These are phyloP conservation scores for Butyriboletus appendiculatus DNA, from an alignment of 1,284 basidiomycete genomes.

Conservation along the genomic window DNA sequence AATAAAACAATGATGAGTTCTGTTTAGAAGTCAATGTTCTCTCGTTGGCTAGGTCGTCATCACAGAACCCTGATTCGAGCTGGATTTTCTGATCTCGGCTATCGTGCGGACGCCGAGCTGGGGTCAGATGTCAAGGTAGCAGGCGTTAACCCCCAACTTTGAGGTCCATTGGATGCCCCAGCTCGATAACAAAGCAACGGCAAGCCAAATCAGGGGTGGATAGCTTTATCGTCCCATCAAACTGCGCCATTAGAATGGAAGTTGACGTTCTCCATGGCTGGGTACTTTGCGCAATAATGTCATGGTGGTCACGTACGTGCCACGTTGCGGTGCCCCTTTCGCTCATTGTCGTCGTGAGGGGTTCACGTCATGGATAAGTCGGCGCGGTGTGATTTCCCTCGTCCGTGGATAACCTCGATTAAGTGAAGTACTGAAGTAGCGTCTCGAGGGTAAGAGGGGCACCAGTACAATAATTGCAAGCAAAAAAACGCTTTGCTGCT, in stretches of 20 bases:
- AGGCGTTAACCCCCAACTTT: too few relatives aligned
- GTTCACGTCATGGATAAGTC: conserved; percentile 31
- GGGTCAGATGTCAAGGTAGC: too few relatives aligned
- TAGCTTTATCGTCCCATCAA: conserved; percentile 6
- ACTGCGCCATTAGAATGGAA: conserved; percentile 20
- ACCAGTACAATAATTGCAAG: neutral
- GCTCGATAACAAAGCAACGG: neutral
- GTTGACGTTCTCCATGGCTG: neutral
- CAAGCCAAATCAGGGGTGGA: conserved; percentile 8
- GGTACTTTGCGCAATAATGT: neutral
- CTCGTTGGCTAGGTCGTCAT: too few relatives aligned
- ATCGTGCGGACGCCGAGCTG: too few relatives aligned
- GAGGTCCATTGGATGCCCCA: too few relatives aligned
- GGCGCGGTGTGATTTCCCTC: conserved; percentile 24
- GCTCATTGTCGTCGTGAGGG: neutral
- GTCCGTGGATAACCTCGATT: conserved; percentile 15
- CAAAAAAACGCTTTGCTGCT: neutral
- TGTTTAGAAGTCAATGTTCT: too few relatives aligned
- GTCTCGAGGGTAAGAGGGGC: conserved; percentile 1
- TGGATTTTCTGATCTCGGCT: too few relatives aligned
- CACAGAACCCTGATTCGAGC: too few relatives aligned
- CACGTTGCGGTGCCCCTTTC: conserved; percentile 16
- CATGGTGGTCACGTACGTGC: conserved; percentile 9
- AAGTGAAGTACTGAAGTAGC: neutral
- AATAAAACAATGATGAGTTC: too few relatives aligned